These are phyloP conservation scores for Trametes cubensis DNA, from an alignment of 768 basidiomycete species.

Conservation along the genomic window DNA sequence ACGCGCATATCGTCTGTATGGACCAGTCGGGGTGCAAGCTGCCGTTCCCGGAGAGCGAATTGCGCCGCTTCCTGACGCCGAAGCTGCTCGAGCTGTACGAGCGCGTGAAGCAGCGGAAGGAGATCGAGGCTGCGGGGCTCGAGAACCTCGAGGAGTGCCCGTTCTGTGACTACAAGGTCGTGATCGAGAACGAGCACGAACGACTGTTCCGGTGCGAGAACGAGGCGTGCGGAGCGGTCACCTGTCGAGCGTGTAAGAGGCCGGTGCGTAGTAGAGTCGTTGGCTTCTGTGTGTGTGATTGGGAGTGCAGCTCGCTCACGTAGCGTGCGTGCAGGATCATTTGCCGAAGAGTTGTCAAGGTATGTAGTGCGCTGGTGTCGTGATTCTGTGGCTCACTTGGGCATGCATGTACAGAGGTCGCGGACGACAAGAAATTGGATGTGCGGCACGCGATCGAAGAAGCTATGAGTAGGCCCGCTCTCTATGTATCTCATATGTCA, in stretches of 20 bases:
- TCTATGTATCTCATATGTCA: background rate
- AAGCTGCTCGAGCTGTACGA: conserved; percentile 74
- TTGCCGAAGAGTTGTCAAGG: conserved; percentile 81
- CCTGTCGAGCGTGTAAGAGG: conserved; percentile 80
- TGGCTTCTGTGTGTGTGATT: too few species aligned
- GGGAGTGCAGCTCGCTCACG: background rate
- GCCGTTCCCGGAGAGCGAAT: conserved; percentile 68
- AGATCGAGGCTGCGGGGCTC: conserved; percentile 75
- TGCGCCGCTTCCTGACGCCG: conserved; percentile 63
- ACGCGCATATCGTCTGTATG: conserved; percentile 75
- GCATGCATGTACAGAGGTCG: conserved; percentile 53
- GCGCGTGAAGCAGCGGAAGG: conserved; percentile 74
- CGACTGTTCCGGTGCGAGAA: conserved; percentile 53
- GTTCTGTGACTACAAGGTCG: conserved; percentile 82
- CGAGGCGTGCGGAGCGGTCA: conserved; percentile 71
- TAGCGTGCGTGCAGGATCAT: conserved; percentile 59
- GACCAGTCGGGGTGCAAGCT: conserved; percentile 74
- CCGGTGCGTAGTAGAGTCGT: conserved; percentile 44
- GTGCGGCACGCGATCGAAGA: conserved; percentile 83
- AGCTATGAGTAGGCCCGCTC: conserved; percentile 78
- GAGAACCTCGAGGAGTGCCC: conserved; percentile 89
- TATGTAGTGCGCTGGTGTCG: conserved; percentile 28
- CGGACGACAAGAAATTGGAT: conserved; percentile 74
- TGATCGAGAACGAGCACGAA: conserved; percentile 51
- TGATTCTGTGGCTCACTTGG: background rate